These are phyloP conservation scores for Sporisorium iseilematis-ciliati DNA, from an alignment of 1,284 basidiomycete species.

Conservation along the genomic window DNA sequence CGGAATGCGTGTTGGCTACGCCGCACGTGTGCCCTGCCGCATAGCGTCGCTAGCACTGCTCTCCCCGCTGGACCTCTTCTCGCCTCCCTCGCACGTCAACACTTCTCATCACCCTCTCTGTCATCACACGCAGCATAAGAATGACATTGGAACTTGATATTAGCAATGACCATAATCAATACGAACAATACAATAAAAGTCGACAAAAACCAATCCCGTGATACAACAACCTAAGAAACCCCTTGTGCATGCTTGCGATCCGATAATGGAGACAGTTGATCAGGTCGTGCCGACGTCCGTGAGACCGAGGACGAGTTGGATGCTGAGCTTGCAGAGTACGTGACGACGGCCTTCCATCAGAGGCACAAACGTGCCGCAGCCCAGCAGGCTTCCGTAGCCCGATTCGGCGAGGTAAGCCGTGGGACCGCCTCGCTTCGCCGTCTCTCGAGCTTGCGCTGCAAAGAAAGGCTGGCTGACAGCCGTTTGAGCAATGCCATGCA, in stretches of 20 bases:
- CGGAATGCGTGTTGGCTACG: not conserved
- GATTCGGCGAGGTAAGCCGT: conserved; percentile 61
- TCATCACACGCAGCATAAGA: not conserved
- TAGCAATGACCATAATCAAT: conserved; percentile 12
- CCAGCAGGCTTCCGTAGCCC: conserved; percentile 60
- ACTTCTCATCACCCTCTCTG: not conserved
- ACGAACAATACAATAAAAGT: conserved; percentile 1
- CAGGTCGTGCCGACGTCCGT: conserved; percentile 59
- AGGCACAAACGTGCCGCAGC: conserved; percentile 60
- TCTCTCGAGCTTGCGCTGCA: conserved; percentile 64
- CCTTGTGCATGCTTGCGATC: not conserved
- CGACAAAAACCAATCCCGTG: not conserved
- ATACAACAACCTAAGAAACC: not conserved
- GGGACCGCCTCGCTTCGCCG: conserved; percentile 60
- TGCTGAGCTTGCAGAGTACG: conserved; percentile 56
- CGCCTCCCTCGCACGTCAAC: not conserved
- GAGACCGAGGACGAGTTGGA: conserved; percentile 56
- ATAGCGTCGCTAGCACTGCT: not conserved
- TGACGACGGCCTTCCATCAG: conserved; percentile 51
- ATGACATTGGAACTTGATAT: not conserved
- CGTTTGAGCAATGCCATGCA: conserved; percentile 60
- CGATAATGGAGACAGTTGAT: not conserved
- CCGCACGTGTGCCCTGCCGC: conserved; percentile 25
- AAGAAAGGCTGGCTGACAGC: conserved; percentile 64
- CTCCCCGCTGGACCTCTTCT: not conserved